Conservation (phyloP, 495 filamentous ascomycete species). For the Paragyromitra xinjiangensis region DNA sequence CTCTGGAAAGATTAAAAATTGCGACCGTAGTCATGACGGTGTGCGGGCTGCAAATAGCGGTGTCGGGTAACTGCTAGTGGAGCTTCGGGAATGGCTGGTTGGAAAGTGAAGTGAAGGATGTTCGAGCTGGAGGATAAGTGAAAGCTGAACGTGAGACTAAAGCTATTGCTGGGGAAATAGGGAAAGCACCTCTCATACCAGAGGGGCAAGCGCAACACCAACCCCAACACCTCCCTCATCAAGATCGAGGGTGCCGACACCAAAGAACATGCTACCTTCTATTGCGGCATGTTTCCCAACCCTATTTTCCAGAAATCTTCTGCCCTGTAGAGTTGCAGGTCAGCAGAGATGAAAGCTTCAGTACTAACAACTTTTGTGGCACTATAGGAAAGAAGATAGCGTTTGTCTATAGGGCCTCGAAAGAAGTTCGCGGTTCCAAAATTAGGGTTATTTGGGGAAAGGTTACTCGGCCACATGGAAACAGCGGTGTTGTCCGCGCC, state of each 20-base stretch:
- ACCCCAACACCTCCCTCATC: conserved; percentile 86
- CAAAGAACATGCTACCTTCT: conserved; percentile 75
- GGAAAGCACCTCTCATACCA: conserved; percentile 94
- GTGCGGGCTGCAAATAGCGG: background rate
- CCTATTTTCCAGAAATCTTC: background rate
- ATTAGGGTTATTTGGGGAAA: conserved; percentile 98
- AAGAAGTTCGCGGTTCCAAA: conserved; percentile 93
- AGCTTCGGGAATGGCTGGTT: background rate
- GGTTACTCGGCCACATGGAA: conserved; percentile 93
- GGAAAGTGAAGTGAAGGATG: background rate
- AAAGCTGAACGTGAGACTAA: conserved; percentile 30
- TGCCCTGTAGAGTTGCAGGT: conserved; percentile 53
- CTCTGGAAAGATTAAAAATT: background rate
- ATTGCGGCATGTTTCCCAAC: conserved; percentile 64
- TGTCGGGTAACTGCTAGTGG: background rate
- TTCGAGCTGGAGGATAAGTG: background rate
- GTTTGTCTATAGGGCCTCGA: conserved; percentile 93
- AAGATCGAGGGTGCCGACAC: conserved; percentile 97
- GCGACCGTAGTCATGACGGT: background rate
- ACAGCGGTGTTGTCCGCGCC: conserved; percentile 94
- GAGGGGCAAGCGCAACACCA: conserved; percentile 83
- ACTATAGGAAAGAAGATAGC: conserved; percentile 96
- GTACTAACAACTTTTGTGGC: background rate
- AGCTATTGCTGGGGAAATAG: conserved; percentile 49
- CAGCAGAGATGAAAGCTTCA: conserved; percentile 66